phyloP scores from a whole-genome alignment of 768 basidiomycete species.

The Amanita pseudoporphyria region DNA sequence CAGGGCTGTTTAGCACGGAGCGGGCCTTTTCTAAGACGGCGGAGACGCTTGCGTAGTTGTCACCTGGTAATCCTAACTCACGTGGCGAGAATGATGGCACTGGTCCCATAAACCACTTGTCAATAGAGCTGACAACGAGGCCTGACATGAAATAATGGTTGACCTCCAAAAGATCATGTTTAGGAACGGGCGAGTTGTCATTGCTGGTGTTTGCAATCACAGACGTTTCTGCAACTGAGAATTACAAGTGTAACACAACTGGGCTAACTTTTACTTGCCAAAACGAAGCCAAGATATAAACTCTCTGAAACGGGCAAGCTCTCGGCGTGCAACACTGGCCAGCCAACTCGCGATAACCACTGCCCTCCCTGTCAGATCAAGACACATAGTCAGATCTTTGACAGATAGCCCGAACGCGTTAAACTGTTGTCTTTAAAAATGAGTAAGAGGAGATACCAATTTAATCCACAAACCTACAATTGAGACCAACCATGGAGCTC shows the following conservation, averaged over 20 bases:
- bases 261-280: constrained; percentile 34
- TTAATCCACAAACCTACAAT: constrained; percentile 35
- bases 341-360: constrained; percentile 65
- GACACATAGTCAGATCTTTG: constrained; percentile 40
- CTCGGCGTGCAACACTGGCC: constrained; percentile 52
- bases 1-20: constrained; percentile 35
- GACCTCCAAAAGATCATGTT: constrained; percentile 72
- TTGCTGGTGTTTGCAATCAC: constrained; percentile 39
- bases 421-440: constrained; percentile 43
- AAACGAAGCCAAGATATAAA: constrained; percentile 72
- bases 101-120: constrained; percentile 72
- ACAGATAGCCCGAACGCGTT: constrained; percentile 42
- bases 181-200: constrained; percentile 40
- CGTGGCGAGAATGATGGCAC: constrained; percentile 38
- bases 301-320: constrained; percentile 65
- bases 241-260: not conserved
- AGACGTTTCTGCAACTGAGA: constrained; percentile 26
- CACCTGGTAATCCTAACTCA: constrained; percentile 37
- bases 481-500: constrained; percentile 74
- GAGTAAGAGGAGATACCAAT: constrained; percentile 2
- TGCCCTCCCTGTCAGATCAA: constrained; percentile 43
- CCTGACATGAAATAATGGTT: constrained; percentile 72
- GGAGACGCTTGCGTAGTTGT: constrained; percentile 23
- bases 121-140: constrained; percentile 57
- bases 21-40: constrained; percentile 39